Evolutionary conservation across 306 rosid species (phyloP), one percentile per base, ranked within the genome.

Genomic region (Aeschynomene evenia): DNA sequence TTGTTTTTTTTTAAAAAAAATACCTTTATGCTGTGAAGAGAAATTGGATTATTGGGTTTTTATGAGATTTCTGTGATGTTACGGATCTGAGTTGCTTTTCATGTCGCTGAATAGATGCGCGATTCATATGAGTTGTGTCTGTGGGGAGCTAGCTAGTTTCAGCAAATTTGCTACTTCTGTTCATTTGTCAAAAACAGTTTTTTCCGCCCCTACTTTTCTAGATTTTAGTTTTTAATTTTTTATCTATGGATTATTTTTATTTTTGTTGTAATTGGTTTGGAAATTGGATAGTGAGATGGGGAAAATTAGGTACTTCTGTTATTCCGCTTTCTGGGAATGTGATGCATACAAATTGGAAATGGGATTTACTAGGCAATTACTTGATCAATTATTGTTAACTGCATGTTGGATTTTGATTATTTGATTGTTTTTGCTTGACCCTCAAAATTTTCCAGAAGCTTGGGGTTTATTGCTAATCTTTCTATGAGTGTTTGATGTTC

Each of bases 31-130:
- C 26, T 12, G 50, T 48, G 36, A 66, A 49, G 29, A 8, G 42
- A 45, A 50, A 60, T 61, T 39, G 56, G 42, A 49, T 26, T 49
- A 43, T 16, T 34, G 37, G 33, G 10, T 56, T 65, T 37, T 1
- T 56, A 36, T 12, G 13, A 21, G 26, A 53, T 59, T 71, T 26
- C 14, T 37, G 28, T 63, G 49, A 21, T 66, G 26, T 43, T 66
- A 22, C 79, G 87, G 98, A 89, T 89, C 95, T 87, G 72, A 64
- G 79, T 68, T 73, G 34, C 20, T 66, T 66, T 84, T 39, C 13
- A 33, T 65, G 48, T 78, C 31, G 69, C 24, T 77, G 58, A 64
- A 36, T 68, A 68, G 67, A 28, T 77, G 68, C 68, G 72, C 23
- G 55, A 65, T 72, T 78, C 54, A 21, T 51, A 51, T 31, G 42